These are phyloP conservation scores for Nymphaea colorata DNA, from an alignment of 164 flowering plant genomes.

Conservation along the genomic window DNA sequence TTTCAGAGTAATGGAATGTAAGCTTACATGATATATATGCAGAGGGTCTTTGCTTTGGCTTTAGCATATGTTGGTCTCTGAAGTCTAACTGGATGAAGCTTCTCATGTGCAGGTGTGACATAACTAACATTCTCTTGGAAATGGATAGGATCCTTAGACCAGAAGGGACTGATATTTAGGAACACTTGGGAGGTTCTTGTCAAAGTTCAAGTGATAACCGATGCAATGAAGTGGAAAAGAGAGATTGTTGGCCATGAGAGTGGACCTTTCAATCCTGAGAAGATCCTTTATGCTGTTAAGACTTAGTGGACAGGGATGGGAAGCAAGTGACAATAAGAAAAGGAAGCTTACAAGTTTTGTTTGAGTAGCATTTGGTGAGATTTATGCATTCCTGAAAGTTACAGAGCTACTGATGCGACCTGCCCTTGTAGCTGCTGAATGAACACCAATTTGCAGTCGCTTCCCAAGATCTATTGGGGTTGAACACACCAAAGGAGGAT, in stretches of 20 bases:
- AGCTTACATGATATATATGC: background rate
- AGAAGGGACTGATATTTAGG: slow-evolving; percentile 82
- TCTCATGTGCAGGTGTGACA: slow-evolving; percentile 59
- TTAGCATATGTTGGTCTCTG: background rate
- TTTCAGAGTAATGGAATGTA: too few relatives aligned
- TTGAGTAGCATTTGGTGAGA: background rate
- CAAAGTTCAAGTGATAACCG: slow-evolving; percentile 64
- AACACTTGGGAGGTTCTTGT: slow-evolving; percentile 73
- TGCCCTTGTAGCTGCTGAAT: too few relatives aligned
- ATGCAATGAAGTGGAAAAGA: slow-evolving; percentile 89
- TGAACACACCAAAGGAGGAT: too few relatives aligned
- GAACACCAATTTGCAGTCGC: too few relatives aligned
- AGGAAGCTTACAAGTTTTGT: slow-evolving; percentile 7
- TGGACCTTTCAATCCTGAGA: slow-evolving; percentile 91
- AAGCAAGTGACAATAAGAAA: background rate
- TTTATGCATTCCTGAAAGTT: too few relatives aligned
- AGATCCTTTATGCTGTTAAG: slow-evolving; percentile 81
- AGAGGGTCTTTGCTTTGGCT: background rate
- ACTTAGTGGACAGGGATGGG: slow-evolving; percentile 77
- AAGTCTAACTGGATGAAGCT: background rate
- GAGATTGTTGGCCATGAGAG: slow-evolving; percentile 79
- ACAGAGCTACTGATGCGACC: too few relatives aligned
- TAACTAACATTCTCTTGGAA: slow-evolving; percentile 69
- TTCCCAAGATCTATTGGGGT: too few relatives aligned
- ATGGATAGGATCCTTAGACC: slow-evolving; percentile 97